Evolutionary conservation across 768 basidiomycete species (phyloP).

Genomic region (Lactarius hatsudake): DNA sequence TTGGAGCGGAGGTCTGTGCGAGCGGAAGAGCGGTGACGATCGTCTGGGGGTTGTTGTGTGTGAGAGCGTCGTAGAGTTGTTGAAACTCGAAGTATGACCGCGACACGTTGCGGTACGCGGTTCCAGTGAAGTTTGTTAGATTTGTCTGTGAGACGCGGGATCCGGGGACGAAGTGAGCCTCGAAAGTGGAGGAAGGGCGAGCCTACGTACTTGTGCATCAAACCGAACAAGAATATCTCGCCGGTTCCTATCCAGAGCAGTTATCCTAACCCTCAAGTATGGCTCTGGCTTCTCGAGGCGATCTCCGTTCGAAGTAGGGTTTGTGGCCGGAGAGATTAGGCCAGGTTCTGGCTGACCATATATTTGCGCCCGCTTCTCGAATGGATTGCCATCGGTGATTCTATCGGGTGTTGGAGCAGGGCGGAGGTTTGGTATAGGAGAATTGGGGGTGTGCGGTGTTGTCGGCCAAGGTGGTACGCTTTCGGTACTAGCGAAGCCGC

Average conservation of each 20-base stretch:
- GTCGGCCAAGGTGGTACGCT: slow-evolving; percentile 72
- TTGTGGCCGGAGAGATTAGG: slow-evolving; percentile 71
- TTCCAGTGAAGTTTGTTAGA: slow-evolving; percentile 84
- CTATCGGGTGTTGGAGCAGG: slow-evolving; percentile 57
- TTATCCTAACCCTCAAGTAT: slow-evolving; percentile 86
- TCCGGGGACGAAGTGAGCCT: neutral
- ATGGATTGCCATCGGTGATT: slow-evolving; percentile 47
- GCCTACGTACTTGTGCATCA: slow-evolving; percentile 78
- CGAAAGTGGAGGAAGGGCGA: neutral
- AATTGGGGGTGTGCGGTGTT: slow-evolving; percentile 69
- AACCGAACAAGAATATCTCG: slow-evolving; percentile 91
- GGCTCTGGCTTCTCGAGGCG: slow-evolving; percentile 76
- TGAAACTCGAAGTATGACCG: slow-evolving; percentile 95
- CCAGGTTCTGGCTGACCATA: slow-evolving; percentile 85
- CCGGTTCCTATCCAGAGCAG: slow-evolving; percentile 90
- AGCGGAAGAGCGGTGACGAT: slow-evolving; percentile 94
- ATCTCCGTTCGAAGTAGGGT: slow-evolving; percentile 62
- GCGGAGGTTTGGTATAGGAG: slow-evolving; percentile 69
- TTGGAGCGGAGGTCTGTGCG: slow-evolving; percentile 94
- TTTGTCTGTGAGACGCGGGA: slow-evolving; percentile 63
- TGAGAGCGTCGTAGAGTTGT: slow-evolving; percentile 86
- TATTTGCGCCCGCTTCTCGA: slow-evolving; percentile 80
- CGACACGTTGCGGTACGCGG: slow-evolving; percentile 89
- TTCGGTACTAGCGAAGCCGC: slow-evolving; percentile 47
- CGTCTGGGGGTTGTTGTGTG: slow-evolving; percentile 91